Evolutionary conservation across 2,329 filamentous ascomycete genomes (phyloP).

Genomic region (Penicillium sp.): DNA sequence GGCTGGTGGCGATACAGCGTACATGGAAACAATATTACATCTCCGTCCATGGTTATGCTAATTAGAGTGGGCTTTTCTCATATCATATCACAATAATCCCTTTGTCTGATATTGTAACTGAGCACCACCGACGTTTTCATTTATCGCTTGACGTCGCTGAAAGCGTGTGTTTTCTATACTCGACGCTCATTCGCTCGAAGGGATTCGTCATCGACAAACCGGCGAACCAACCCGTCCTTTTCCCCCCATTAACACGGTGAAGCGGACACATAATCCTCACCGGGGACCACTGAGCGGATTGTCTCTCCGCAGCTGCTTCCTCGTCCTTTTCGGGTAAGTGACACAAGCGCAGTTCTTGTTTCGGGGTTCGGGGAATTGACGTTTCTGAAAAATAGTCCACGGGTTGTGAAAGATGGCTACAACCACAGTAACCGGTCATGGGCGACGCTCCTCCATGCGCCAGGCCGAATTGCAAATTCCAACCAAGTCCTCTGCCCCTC

Average conservation of each 20-base stretch:
- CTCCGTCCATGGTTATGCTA: background rate
- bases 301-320: background rate
- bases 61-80: background rate
- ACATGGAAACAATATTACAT: background rate
- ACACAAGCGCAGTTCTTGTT: background rate
- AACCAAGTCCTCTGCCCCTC: slow-evolving; percentile 28
- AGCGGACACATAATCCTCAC: slow-evolving; percentile 3
- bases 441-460: slow-evolving; percentile 40
- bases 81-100: background rate
- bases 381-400: background rate
- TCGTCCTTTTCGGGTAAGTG: slow-evolving; percentile 6
- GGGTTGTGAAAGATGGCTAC: slow-evolving; percentile 37
- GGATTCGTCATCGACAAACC: slow-evolving; percentile 33
- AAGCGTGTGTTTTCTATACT: slow-evolving; percentile 22
- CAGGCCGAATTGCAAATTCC: slow-evolving; percentile 37
- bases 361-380: slow-evolving; percentile 5
- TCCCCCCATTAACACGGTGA: background rate
- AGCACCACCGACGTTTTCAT: background rate
- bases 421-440: slow-evolving; percentile 41
- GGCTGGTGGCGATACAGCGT: background rate
- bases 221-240: slow-evolving; percentile 5
- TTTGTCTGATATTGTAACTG: background rate
- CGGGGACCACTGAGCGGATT: slow-evolving; percentile 5
- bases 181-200: slow-evolving; percentile 27
- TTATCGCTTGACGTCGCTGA: background rate